These are phyloP conservation scores for Globisporangium canariense DNA, from an alignment of 352 stramenopile genomes.

Conservation along the genomic window DNA sequence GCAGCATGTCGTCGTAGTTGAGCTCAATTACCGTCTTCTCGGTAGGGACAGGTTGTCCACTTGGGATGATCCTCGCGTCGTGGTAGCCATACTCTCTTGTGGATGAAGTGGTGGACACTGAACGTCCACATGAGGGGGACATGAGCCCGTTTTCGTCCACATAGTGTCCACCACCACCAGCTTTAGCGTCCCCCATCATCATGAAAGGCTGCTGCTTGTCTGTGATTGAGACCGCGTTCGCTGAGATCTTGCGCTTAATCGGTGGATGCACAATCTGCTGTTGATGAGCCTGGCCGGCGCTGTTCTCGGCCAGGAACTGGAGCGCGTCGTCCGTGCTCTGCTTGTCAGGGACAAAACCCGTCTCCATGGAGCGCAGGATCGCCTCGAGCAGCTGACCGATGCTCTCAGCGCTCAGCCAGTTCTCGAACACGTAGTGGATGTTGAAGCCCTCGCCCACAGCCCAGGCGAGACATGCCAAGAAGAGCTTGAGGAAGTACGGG, in stretches of 20 bases:
- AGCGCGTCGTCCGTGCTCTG: conserved; percentile 45
- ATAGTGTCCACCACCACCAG: background rate
- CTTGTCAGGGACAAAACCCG: conserved; percentile 43
- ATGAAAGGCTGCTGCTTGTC: background rate
- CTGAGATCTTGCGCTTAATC: conserved; percentile 5
- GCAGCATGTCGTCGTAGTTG: conserved; percentile 9
- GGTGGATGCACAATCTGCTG: background rate
- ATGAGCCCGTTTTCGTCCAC: background rate
- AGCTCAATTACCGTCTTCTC: conserved; percentile 14
- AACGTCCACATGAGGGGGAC: background rate
- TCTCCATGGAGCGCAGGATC: conserved; percentile 70
- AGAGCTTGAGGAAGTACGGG: conserved; percentile 65
- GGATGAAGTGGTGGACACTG: background rate
- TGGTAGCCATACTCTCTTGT: conserved; percentile 9
- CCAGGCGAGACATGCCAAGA: conserved; percentile 58
- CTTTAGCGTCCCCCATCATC: background rate
- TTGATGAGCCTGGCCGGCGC: background rate
- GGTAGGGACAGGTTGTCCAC: background rate
- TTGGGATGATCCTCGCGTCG: conserved; percentile 9
- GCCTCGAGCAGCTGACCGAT: conserved; percentile 52
- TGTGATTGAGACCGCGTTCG: background rate
- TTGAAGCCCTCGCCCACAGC: conserved; percentile 72
- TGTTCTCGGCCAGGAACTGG: conserved; percentile 63
- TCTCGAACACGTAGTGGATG: conserved; percentile 60
- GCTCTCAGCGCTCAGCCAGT: conserved; percentile 59